Evolutionary conservation across 768 basidiomycete genomes (phyloP).

Genomic region (Leucocoprinus birnbaumii): DNA sequence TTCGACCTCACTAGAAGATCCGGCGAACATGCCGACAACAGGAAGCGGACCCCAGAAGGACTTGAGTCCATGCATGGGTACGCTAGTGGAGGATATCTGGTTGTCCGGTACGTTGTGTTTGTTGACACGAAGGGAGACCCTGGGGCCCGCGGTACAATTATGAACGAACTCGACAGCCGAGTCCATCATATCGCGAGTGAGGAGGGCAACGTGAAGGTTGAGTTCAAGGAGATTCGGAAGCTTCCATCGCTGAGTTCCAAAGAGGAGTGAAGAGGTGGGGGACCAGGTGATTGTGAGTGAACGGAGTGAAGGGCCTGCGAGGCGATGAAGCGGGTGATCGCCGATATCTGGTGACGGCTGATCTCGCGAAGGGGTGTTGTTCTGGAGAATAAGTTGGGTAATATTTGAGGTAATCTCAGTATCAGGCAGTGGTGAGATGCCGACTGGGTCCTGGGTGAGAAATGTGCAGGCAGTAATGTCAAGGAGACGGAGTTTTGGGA

Average conservation of each 20-base stretch:
- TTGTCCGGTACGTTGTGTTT: constrained; percentile 25
- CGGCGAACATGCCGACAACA: constrained; percentile 18
- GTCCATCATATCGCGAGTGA: constrained; percentile 25
- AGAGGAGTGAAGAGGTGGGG: constrained; percentile 15
- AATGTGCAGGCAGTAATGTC: constrained; percentile 20
- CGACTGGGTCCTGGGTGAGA: constrained; percentile 11
- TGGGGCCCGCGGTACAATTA: constrained; percentile 17
- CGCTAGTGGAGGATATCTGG: constrained; percentile 18
- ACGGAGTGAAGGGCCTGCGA: constrained; percentile 13
- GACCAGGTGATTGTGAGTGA: constrained; percentile 16
- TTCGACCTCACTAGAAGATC: constrained; percentile 13
- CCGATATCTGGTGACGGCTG: constrained; percentile 11
- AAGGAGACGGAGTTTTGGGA: constrained; percentile 23
- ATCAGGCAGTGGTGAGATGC: constrained; percentile 5
- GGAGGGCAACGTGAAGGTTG: constrained; percentile 20
- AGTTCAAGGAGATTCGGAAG: constrained; percentile 17
- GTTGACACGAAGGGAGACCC: constrained; percentile 19
- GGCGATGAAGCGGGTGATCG: constrained; percentile 17
- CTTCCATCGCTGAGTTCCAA: constrained; percentile 16
- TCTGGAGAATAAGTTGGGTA: constrained; percentile 14
- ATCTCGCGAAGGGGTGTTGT: constrained; percentile 12
- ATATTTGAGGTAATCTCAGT: constrained; percentile 6
- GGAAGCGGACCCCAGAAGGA: constrained; percentile 25
- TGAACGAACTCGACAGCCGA: constrained; percentile 21
- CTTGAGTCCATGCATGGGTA: constrained; percentile 22